Evolutionary conservation across 345 rosid genomes (phyloP).

Genomic region (Eucalyptus pumila): DNA sequence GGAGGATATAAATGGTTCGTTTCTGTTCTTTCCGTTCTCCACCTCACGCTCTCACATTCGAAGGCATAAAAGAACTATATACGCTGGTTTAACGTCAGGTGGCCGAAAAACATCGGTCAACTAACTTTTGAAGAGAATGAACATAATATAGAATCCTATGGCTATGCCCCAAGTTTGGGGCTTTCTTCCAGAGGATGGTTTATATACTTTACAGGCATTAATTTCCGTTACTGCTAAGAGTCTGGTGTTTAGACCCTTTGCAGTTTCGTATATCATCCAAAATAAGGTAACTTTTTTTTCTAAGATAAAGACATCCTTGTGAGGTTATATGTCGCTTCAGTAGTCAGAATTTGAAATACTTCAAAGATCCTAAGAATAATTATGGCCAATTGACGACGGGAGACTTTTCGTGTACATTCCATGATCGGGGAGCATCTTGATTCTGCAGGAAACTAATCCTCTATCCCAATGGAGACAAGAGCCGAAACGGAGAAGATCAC

Average conservation of each 20-base stretch:
- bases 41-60: background rate
- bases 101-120: background rate
- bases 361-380: background rate
- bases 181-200: background rate
- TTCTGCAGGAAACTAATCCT: background rate
- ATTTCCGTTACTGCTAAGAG: background rate
- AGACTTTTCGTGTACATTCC: background rate
- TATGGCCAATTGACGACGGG: background rate
- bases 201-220: background rate
- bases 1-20: background rate
- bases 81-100: background rate
- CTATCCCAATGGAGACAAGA: background rate
- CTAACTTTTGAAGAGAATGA: background rate
- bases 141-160: background rate
- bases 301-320: background rate
- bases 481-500: background rate
- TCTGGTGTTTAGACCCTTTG: background rate
- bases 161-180: background rate
- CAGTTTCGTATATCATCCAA: background rate
- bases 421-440: background rate
- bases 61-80: background rate
- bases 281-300: background rate
- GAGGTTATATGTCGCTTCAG: background rate
- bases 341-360: background rate
- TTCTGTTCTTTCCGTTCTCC: background rate